phyloP scores from a whole-genome alignment of 2,329 filamentous ascomycete species.

The Xylariaceae sp. region DNA sequence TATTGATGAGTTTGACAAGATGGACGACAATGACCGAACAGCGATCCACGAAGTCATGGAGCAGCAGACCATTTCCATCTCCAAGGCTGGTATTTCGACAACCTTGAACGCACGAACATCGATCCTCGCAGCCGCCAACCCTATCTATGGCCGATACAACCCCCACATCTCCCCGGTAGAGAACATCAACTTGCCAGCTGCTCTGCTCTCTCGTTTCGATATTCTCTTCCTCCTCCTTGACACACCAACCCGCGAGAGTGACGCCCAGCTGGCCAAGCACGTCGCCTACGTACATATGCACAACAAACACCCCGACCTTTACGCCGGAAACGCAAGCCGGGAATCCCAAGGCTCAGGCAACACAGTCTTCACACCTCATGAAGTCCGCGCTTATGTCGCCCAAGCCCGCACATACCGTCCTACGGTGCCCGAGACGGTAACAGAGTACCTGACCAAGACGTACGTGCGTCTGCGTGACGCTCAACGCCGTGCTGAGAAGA shows the following conservation, averaged over 20 bases:
- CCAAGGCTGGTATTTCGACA: constrained; percentile 64
- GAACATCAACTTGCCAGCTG: constrained; percentile 98
- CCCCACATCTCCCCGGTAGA: constrained; percentile 94
- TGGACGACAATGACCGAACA: constrained; percentile 77
- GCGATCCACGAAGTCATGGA: constrained; percentile 88
- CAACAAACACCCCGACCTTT: constrained; percentile 80
- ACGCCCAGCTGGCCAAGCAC: constrained; percentile 91
- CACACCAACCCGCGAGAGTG: constrained; percentile 80
- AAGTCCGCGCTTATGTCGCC: constrained; percentile 94
- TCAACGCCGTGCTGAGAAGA: constrained; percentile 85
- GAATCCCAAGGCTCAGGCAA: constrained; percentile 27
- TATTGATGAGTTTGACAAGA: constrained; percentile 85
- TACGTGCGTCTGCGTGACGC: constrained; percentile 92
- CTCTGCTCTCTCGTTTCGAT: constrained; percentile 93
- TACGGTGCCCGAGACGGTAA: constrained; percentile 74
- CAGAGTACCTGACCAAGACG: constrained; percentile 94
- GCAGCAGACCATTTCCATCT: constrained; percentile 80
- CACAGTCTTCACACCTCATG: constrained; percentile 83
- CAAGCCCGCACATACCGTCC: constrained; percentile 87
- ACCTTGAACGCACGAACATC: constrained; percentile 94
- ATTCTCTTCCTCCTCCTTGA: constrained; percentile 95
- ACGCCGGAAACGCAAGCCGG: constrained; percentile 40
- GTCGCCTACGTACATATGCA: constrained; percentile 97
- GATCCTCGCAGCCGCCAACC: constrained; percentile 93
- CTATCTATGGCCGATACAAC: constrained; percentile 96